Evolutionary conservation across 345 rosid genomes (phyloP).

Genomic region (Mercurialis annua): DNA sequence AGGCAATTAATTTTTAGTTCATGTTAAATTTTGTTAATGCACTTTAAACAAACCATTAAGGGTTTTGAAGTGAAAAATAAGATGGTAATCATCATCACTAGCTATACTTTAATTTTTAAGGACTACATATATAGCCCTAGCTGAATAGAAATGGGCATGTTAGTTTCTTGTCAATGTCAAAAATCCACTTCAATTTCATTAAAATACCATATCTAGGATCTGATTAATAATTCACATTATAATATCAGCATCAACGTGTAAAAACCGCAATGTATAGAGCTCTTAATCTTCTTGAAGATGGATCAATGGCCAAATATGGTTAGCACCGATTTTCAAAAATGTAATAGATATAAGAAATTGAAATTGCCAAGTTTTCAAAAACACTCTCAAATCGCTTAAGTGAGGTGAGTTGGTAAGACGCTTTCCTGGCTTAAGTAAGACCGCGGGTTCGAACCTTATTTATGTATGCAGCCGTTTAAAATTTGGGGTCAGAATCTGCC

Average conservation of each 20-base stretch:
- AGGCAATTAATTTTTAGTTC: background rate
- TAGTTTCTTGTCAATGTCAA: constrained; percentile 77
- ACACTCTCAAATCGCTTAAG: no score
- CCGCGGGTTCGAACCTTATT: no score
- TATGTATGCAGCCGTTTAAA: no score
- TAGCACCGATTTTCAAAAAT: constrained; percentile 2
- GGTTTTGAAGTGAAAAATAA: constrained; percentile 12
- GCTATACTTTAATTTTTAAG: constrained; percentile 12
- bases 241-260: constrained; percentile 36
- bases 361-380: no score
- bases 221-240: constrained; percentile 23
- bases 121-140: background rate
- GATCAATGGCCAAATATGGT: background rate
- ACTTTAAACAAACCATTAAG: constrained; percentile 13
- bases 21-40: background rate
- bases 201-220: constrained; percentile 28
- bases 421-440: no score
- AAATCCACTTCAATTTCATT: constrained; percentile 34
- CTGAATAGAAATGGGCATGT: constrained; percentile 25
- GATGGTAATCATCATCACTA: constrained; percentile 3
- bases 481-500: no score
- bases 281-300: constrained; percentile 15
- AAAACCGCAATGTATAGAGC: constrained; percentile 33
- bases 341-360: no score
- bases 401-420: no score